Evolutionary conservation across 371 early-diverging fungal genomes (phyloP), one percentile per base, ranked within the genome.

Genomic region (Basidiobolus meristosporus): DNA sequence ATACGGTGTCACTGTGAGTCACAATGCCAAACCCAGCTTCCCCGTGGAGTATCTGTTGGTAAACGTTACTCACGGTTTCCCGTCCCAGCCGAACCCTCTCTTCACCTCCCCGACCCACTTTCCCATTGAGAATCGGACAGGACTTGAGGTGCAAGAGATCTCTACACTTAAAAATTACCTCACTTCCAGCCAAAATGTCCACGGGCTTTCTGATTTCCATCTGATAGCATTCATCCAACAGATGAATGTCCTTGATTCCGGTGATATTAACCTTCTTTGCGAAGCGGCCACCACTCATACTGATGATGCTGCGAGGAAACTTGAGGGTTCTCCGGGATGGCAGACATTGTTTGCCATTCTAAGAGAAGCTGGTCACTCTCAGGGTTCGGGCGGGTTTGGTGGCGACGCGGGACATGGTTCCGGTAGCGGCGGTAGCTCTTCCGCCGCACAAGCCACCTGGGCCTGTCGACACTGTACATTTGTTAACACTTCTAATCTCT

Each of bases 31-130:
- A 46, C 95, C 95, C 0, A 78, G 84, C 0, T 97, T 95, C 51
- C 98, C 98, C 0, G 82, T 92, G 0, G 96, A 97, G 43, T 95
- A 97, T 50, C 69, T 95, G 17, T 57, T 97, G 33, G 86, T 92
- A 20, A 92, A 88, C 47, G 86, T 96, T n/a, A 87, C 95, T 1
- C 76, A 91, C 42, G 96, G 98, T 7, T 92, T 89, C 59, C 98
- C 98, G 7, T 67, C 73, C 28, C 63, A 63, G 4, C 77, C 90
- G 3, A 58, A 59, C 7, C 87, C 89, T 4, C 47, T 75, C 26
- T 97, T 95, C 52, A 65, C 50, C 17, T 53, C 73, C 2, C 16
- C 51, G 7, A 52, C 47, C 17, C 47, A 53, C 6, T 89, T 85
- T 52, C 61, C 67, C 2, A 68, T 81, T 30, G 90, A 78, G 47